phyloP scores from a whole-genome alignment of 192 early-diverging fungal species.

The Lobulomyces angularis region DNA sequence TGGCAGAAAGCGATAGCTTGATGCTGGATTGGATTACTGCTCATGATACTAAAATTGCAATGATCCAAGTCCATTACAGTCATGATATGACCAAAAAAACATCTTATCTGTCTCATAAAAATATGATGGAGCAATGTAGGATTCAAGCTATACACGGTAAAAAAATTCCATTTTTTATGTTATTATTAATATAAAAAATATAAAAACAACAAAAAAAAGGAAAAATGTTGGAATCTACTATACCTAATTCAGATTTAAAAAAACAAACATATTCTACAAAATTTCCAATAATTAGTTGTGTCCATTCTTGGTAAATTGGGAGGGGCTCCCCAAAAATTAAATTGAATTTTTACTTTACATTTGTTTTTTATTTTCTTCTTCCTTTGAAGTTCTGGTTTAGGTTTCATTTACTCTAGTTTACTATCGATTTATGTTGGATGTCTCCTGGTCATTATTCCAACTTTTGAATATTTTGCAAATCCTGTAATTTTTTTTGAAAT shows the following conservation, averaged over 20 bases:
- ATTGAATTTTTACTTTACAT: too few species aligned
- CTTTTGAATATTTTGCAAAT: slow-evolving; percentile 42
- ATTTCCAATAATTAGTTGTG: too few species aligned
- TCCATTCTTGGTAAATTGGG: too few species aligned
- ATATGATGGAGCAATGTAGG: slow-evolving; percentile 44
- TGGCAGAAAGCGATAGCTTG: slow-evolving; percentile 48
- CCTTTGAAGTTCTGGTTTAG: too few species aligned
- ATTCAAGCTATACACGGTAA: slow-evolving; percentile 37
- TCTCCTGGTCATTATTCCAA: slow-evolving; percentile 48
- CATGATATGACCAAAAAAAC: slow-evolving; percentile 32
- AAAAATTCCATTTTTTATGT: too few species aligned
- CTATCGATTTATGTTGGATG: slow-evolving; percentile 43
- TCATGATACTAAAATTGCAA: slow-evolving; percentile 22
- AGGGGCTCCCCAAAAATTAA: too few species aligned
- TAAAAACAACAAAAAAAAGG: too few species aligned
- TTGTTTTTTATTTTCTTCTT: too few species aligned
- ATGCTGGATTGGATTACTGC: slow-evolving; percentile 42
- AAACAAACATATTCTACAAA: too few species aligned
- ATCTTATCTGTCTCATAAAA: slow-evolving; percentile 36
- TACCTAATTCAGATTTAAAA: too few species aligned
- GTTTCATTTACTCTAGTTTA: slow-evolving; percentile 33
- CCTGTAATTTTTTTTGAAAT: slow-evolving; percentile 64
- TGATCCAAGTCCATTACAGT: slow-evolving; percentile 43
- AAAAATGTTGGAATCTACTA: slow-evolving; percentile 31
- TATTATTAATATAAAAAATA: too few species aligned